Base-by-base conservation (phyloP, 495 filamentous ascomycete species). In the Xylaria sp. region DNA sequence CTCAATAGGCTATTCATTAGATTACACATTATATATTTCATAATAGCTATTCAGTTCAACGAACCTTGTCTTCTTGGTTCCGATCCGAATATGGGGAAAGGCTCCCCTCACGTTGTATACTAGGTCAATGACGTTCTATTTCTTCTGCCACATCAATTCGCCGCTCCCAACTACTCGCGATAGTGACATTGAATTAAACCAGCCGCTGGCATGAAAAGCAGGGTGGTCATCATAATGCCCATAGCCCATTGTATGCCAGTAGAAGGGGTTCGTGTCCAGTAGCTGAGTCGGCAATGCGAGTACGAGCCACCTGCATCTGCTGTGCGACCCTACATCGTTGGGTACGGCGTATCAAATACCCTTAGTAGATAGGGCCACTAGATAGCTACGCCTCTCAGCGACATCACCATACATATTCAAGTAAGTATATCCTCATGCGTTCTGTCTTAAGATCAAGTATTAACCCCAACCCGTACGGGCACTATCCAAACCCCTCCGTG, bases 21-120 rank as follows among this genome's bases (percentile, higher is more conserved):
- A 64, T 48, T 44, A 11, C 35, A 61, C 19, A 61, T 58, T 26
- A 31, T 61, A 43, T 64, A 29, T 26, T 46, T 43, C 11, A 46
- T 17, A 63, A 29, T 24, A 44, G 14, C 37, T 9, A 15, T 1
- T 15, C 4, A 33, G 35, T 46, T 26, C 15, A 17, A 33, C 40
- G n/a, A n/a, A n/a, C n/a, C n/a, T n/a, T 63, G 1, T 5, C 12
- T 15, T 33, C 1, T 31, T 33, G 26, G 53, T 33, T 15, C 29
- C 14, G n/a, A 35, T 58, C 53, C 29, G 53, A 58, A 58, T n/a
- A n/a, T n/a, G n/a, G n/a, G n/a, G n/a, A n/a, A n/a, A n/a, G n/a
- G n/a, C n/a, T n/a, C 57, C 57, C 57, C 57, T 59, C 31, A 59
- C 57, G 24, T 24, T 31, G 52, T 3, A 29, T 55, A 26, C 26